These are phyloP conservation scores for Zymoseptoria tritici DNA, from an alignment of 2,329 filamentous ascomycete species.

Conservation along the genomic window DNA sequence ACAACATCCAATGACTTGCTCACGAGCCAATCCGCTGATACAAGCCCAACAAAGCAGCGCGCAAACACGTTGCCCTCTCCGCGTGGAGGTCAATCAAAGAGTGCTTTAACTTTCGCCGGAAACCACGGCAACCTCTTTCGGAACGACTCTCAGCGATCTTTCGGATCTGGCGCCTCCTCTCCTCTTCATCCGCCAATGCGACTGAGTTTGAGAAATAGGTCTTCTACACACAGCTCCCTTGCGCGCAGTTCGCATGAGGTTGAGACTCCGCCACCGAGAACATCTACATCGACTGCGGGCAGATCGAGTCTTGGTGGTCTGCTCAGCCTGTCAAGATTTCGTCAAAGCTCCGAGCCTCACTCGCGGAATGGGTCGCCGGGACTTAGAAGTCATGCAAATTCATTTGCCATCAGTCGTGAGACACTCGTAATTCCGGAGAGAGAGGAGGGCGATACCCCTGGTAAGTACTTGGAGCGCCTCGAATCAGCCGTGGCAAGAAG, in stretches of 20 bases:
- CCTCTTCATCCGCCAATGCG: constrained; percentile 50
- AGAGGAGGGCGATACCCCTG: constrained; percentile 80
- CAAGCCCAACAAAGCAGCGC: constrained; percentile 19
- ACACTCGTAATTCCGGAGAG: constrained; percentile 64
- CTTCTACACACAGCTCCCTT: constrained; percentile 82
- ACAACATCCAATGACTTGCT: constrained; percentile 8
- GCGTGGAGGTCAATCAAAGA: constrained; percentile 36
- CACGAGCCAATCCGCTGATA: constrained; percentile 23
- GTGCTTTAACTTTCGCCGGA: constrained; percentile 40
- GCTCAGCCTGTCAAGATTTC: constrained; percentile 67
- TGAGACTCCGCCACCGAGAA: constrained; percentile 61
- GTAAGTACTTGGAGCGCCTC: constrained; percentile 76
- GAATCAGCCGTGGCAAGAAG: constrained; percentile 74
- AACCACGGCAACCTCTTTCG: constrained; percentile 46
- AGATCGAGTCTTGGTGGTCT: constrained; percentile 90
- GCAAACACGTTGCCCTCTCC: constrained; percentile 16
- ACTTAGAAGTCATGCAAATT: constrained; percentile 73
- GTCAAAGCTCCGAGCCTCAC: constrained; percentile 70
- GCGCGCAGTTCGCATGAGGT: constrained; percentile 61
- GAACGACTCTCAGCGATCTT: constrained; percentile 56
- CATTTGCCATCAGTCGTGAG: constrained; percentile 68
- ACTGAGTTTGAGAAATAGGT: constrained; percentile 62
- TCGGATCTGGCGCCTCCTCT: constrained; percentile 56
- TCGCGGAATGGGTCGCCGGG: constrained; percentile 65
- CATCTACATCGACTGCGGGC: constrained; percentile 75